Evolutionary conservation across 2,329 filamentous ascomycete species (phyloP).

Genomic region (Aspergillus fumigatus): DNA sequence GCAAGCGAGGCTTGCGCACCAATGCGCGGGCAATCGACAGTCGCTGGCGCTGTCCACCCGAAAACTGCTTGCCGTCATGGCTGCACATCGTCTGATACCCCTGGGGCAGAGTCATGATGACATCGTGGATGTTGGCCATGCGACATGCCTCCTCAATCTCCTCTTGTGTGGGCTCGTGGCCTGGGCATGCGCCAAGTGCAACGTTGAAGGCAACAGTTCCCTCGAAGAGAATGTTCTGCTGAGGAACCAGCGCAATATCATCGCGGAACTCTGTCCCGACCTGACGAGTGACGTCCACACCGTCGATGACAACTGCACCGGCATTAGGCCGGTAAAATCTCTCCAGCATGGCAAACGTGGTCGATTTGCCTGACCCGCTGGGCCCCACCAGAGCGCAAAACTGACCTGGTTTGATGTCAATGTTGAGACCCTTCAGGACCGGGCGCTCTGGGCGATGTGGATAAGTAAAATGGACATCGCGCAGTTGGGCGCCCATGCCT

Average conservation of each 20-base stretch:
- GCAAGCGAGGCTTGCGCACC: constrained; percentile 49
- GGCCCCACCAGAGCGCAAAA: constrained; percentile 63
- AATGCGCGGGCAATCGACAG: constrained; percentile 56
- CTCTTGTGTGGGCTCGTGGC: constrained; percentile 50
- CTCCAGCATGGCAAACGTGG: constrained; percentile 54
- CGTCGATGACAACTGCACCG: constrained; percentile 51
- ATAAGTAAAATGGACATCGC: constrained; percentile 61
- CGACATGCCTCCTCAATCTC: constrained; percentile 65
- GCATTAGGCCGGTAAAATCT: constrained; percentile 50
- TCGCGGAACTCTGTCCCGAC: constrained; percentile 39
- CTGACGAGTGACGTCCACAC: constrained; percentile 42
- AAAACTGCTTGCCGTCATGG: constrained; percentile 51
- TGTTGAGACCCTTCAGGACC: constrained; percentile 54
- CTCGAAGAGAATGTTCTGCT: constrained; percentile 46
- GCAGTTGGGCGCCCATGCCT: constrained; percentile 52
- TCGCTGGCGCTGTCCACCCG: constrained; percentile 56
- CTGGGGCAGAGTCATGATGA: constrained; percentile 57
- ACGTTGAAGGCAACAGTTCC: constrained; percentile 47
- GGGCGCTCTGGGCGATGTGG: constrained; percentile 56
- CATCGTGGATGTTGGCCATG: constrained; percentile 67
- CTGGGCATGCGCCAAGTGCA: constrained; percentile 46
- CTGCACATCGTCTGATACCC: constrained; percentile 61
- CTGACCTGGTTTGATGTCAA: constrained; percentile 55
- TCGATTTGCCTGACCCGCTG: constrained; percentile 63
- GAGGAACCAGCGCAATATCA: constrained; percentile 44